Base-by-base conservation (phyloP, 2,329 filamentous ascomycete species). In the Cadophora sp. region DNA sequence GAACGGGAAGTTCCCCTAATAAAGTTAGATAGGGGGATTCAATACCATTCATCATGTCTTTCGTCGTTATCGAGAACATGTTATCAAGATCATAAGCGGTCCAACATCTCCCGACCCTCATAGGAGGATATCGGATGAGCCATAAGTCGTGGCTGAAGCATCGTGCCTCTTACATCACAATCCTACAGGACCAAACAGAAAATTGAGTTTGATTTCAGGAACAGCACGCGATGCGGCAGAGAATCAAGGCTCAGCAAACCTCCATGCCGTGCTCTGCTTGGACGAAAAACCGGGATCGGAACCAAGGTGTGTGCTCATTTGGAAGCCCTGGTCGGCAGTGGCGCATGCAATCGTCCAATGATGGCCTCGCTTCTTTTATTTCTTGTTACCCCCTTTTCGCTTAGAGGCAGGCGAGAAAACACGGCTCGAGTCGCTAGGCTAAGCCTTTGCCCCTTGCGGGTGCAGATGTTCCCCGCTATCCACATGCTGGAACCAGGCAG, bases 401-500 rank as follows among this genome's bases (percentile, higher is more conserved):
- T 58, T 58, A 58, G 55, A n/a, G 19, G 19, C 11, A 37, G 12
- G 8, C 29, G 55, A 58, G 55, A 37, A 58, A 37, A 34, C 31
- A 58, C 19, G 29, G 55, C 19, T 48, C 9, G 27, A 16, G 19
- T 8, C n/a, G 19, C 14, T n/a, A 37, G 31, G 55, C 31, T 31
- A 58, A 58, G 55, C 55, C 55, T 37, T 40, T 58, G 34, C 55
- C 55, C 55, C 31, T 34, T 22, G 29, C 19, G 29, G 55, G 31
- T 58, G 55, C 53, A 58, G 55, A 48, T 24, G 5, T 58, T 40
- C 55, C 55, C 55, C 55, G 55, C 55, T 24, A 58, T 37, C 27
- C 27, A 58, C 55, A 58, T 24, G 40, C 40, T 43, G 40, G 12
- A 43, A 14, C n/a, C n/a, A 43, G 19, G 29, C 55, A 24, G 40